Evolutionary conservation across 352 stramenopile species (phyloP).

Genomic region (Salisapilia sapeloensis): DNA sequence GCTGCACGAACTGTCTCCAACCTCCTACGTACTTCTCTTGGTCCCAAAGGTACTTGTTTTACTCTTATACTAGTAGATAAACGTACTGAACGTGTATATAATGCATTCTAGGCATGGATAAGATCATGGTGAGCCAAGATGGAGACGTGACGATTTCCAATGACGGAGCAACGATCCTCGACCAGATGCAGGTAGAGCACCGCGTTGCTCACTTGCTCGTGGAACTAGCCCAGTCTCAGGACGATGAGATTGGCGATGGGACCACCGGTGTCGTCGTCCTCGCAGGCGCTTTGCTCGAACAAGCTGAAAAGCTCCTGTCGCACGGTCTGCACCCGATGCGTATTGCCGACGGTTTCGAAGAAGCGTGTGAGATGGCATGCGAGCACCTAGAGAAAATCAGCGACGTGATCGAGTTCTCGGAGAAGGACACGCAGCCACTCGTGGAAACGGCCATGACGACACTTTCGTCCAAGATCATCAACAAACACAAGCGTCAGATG

Average conservation of each 20-base stretch:
- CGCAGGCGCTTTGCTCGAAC: conserved; percentile 92
- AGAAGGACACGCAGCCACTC: conserved; percentile 90
- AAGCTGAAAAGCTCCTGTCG: conserved; percentile 93
- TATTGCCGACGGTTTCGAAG: conserved; percentile 97
- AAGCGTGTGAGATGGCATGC: conserved; percentile 93
- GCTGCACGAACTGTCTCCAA: conserved; percentile 93
- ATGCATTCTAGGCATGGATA: conserved; percentile 87
- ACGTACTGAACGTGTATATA: conserved; percentile 1
- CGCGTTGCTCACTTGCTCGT: conserved; percentile 97
- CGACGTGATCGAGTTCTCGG: conserved; percentile 92
- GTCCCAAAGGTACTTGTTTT: conserved; percentile 80
- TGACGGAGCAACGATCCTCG: conserved; percentile 98
- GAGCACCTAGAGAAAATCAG: conserved; percentile 90
- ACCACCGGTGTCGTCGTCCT: conserved; percentile 99
- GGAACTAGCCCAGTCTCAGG: conserved; percentile 96
- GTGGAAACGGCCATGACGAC: conserved; percentile 97
- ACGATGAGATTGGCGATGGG: conserved; percentile 99
- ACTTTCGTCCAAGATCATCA: conserved; percentile 98
- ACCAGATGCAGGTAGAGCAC: conserved; percentile 99
- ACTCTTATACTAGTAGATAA: conserved; percentile 1
- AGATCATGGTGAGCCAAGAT: conserved; percentile 99
- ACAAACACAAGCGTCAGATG: conserved; percentile 98
- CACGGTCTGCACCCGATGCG: conserved; percentile 96
- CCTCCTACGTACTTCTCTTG: conserved; percentile 95
- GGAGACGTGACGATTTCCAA: conserved; percentile 99